phyloP scores from a whole-genome alignment of 2,329 filamentous ascomycete species.

The Colletotrichum kahawae region DNA sequence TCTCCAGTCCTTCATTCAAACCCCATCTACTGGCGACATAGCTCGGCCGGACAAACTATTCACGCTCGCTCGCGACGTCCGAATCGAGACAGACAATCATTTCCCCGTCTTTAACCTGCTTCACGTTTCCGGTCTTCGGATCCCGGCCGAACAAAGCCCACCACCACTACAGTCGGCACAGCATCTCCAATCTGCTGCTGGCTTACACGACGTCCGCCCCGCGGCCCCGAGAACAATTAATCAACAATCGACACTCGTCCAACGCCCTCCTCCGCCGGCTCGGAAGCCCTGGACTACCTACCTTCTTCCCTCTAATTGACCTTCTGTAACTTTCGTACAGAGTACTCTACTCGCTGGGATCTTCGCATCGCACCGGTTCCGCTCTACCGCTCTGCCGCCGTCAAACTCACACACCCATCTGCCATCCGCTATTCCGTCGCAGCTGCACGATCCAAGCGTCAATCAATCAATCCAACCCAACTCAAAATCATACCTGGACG shows the following conservation, averaged over 20 bases:
- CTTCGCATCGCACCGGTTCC: background rate
- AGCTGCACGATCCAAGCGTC: conserved; percentile 4
- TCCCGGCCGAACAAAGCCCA: conserved; percentile 12
- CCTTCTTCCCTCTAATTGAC: background rate
- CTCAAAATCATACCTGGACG: background rate
- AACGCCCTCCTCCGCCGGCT: conserved; percentile 15
- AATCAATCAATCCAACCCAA: conserved; percentile 11
- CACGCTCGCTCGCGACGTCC: background rate
- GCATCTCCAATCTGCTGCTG: background rate
- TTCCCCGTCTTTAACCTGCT: conserved; percentile 9
- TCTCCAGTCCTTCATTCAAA: background rate
- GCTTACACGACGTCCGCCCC: background rate
- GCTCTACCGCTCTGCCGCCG: conserved; percentile 12
- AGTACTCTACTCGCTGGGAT: background rate
- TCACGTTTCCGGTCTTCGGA: conserved; percentile 15
- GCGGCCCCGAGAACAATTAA: conserved; percentile 4
- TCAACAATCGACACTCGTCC: conserved; percentile 15
- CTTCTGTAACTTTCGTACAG: background rate
- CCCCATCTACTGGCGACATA: background rate
- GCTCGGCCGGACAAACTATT: background rate
- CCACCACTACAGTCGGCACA: background rate
- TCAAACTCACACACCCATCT: background rate
- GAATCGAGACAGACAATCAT: background rate
- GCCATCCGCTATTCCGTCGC: background rate
- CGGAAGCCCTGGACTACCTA: background rate